Percentiles rank a stretch among this genome's conserved stretches.
Evolutionary conservation across 1,139 yeast species (phyloP).

Genomic region (Kurtzmaniella quercitrusa): DNA sequence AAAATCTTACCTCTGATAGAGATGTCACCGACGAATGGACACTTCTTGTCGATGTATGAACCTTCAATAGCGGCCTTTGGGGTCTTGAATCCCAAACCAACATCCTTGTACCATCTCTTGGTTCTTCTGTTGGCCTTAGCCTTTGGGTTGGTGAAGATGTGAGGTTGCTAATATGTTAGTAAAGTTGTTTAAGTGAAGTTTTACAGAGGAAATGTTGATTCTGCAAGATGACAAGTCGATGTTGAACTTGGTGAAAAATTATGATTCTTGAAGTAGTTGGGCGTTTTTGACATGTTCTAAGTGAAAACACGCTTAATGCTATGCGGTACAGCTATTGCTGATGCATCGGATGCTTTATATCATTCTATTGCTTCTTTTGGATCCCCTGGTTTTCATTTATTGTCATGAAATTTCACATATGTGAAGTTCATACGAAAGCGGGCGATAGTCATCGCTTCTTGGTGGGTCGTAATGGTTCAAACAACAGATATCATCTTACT

Average conservation of each 20-base stretch:
- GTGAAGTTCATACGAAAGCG: no score
- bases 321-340: no score
- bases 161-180: constrained; percentile 83
- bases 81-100: constrained; percentile 99
- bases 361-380: no score
- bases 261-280: neutral
- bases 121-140: constrained; percentile 97
- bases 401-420: no score
- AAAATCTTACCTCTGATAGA: constrained; percentile 99
- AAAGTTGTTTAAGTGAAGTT: constrained; percentile 9
- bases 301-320: no score
- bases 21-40: constrained; percentile 96
- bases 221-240: no score
- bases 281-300: no score
- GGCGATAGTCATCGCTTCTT: no score
- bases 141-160: constrained; percentile 99
- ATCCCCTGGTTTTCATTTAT: no score
- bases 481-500: neutral
- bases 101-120: constrained; percentile 99
- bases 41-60: constrained; percentile 99
- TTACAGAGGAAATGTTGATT: neutral
- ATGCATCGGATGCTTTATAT: no score
- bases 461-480: no score
- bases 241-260: neutral
- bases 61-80: constrained; percentile 99